A percentile compares a stretch with the other conserved stretches of the same genome.
phyloP scores from a whole-genome alignment of 768 basidiomycete species.

The Suillus alpinus region DNA sequence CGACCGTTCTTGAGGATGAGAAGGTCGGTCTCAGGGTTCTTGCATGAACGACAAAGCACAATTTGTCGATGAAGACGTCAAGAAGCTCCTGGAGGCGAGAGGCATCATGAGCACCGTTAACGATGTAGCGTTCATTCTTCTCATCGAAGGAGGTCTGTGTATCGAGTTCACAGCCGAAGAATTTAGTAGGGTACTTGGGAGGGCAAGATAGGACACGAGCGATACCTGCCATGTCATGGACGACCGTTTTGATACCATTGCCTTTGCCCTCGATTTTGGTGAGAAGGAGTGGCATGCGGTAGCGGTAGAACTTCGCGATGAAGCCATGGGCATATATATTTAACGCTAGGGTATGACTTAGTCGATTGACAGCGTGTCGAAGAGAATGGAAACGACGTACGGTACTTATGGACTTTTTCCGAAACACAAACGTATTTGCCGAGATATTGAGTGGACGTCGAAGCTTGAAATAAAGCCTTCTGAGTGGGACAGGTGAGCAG shows the following conservation, averaged over 20 bases:
- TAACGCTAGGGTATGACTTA: constrained; percentile 45
- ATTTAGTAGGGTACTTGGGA: constrained; percentile 96
- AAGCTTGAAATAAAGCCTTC: constrained; percentile 72
- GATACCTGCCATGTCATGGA: constrained; percentile 98
- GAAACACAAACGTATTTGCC: constrained; percentile 55
- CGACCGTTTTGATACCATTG: constrained; percentile 98
- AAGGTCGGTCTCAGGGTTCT: constrained; percentile 98
- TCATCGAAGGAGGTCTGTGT: constrained; percentile 96
- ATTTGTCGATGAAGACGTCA: constrained; percentile 97
- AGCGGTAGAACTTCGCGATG: constrained; percentile 95
- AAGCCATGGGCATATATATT: constrained; percentile 75
- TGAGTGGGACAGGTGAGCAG: constrained; percentile 23
- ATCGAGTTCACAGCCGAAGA: constrained; percentile 97
- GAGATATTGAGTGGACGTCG: constrained; percentile 77
- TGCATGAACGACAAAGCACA: constrained; percentile 94
- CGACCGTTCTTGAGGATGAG: constrained; percentile 81
- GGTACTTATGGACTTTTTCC: constrained; percentile 50
- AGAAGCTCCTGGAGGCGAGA: constrained; percentile 90
- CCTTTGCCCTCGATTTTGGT: constrained; percentile 99
- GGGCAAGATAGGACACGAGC: constrained; percentile 93
- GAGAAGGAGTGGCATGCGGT: constrained; percentile 92
- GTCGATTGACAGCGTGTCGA: constrained; percentile 3
- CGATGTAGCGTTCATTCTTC: constrained; percentile 96
- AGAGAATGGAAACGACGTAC: constrained; percentile 31
- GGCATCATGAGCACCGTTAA: constrained; percentile 94